Evolutionary conservation across 2,329 filamentous ascomycete genomes (phyloP).

Genomic region (Pyricularia sp.): DNA sequence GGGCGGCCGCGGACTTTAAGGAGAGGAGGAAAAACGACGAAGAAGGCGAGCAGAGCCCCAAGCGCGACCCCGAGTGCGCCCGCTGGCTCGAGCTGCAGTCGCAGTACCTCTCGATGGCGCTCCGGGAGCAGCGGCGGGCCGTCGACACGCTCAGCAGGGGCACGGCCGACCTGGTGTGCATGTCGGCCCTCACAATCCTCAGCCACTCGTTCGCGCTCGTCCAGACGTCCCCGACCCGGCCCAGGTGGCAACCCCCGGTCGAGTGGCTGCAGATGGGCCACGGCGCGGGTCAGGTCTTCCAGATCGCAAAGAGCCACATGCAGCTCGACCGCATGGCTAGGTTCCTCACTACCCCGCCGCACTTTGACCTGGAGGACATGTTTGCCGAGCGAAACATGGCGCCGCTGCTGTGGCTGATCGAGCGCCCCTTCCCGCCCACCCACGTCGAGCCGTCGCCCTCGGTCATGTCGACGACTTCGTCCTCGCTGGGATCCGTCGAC

Average conservation of each 20-base stretch:
- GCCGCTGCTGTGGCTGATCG: constrained; percentile 23
- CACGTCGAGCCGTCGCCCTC: not conserved
- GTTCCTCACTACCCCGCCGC: constrained; percentile 19
- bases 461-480: not conserved
- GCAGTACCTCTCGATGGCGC: constrained; percentile 24
- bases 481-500: not conserved
- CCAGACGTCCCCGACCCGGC: constrained; percentile 23
- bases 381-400: constrained; percentile 19
- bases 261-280: constrained; percentile 21
- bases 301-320: constrained; percentile 15
- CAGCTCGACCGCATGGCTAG: constrained; percentile 12
- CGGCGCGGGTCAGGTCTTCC: constrained; percentile 23
- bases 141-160: constrained; percentile 18
- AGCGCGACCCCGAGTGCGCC: constrained; percentile 8
- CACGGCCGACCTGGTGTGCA: constrained; percentile 24
- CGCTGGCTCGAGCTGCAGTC: constrained; percentile 19
- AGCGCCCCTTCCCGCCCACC: constrained; percentile 11
- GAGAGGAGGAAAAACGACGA: constrained; percentile 15
- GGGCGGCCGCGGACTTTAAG: constrained; percentile 7
- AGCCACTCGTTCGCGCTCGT: constrained; percentile 27
- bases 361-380: constrained; percentile 20
- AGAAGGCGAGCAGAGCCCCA: not conserved
- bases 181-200: constrained; percentile 24
- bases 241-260: constrained; percentile 25
- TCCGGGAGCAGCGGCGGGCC: constrained; percentile 25